These are phyloP conservation scores for Chrysopogon serrulatus DNA, from an alignment of 176 grass and related monocot species.

Conservation along the genomic window DNA sequence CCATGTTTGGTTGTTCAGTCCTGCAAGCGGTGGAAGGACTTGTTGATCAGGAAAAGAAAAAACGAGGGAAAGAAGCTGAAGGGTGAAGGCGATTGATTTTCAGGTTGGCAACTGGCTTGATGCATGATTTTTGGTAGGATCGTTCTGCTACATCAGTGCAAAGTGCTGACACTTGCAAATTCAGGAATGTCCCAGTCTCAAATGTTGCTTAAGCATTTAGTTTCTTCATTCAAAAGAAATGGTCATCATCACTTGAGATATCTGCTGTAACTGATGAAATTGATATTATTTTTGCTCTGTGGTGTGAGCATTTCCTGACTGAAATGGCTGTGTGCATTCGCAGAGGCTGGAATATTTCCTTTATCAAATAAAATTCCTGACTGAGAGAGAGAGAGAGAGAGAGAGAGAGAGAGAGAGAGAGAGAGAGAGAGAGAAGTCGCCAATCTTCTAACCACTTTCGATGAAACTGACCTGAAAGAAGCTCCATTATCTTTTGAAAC, in stretches of 20 bases:
- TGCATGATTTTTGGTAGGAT: not conserved
- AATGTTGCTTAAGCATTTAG: not conserved
- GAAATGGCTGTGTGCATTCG: too few species aligned
- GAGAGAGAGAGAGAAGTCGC: not conserved
- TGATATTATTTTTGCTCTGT: not conserved
- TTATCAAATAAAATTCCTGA: too few species aligned
- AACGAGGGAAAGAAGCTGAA: not conserved
- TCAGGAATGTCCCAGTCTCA: not conserved
- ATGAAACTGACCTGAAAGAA: not conserved
- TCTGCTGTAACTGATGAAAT: not conserved
- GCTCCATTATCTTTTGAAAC: not conserved
- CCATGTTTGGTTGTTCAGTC: not conserved
- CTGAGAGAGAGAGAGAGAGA: not conserved
- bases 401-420: too few species aligned
- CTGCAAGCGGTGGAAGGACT: not conserved
- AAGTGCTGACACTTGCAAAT: not conserved
- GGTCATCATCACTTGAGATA: not conserved
- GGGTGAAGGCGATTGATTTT: not conserved
- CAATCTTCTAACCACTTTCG: not conserved
- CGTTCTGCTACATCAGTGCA: not conserved
- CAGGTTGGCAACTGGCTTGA: not conserved
- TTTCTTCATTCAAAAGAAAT: not conserved
- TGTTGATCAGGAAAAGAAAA: too few species aligned
- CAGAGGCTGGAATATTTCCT: too few species aligned
- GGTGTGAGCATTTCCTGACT: not conserved